Evolutionary conservation across 164 flowering plant genomes (phyloP).

Genomic region (Buxus sempervirens): DNA sequence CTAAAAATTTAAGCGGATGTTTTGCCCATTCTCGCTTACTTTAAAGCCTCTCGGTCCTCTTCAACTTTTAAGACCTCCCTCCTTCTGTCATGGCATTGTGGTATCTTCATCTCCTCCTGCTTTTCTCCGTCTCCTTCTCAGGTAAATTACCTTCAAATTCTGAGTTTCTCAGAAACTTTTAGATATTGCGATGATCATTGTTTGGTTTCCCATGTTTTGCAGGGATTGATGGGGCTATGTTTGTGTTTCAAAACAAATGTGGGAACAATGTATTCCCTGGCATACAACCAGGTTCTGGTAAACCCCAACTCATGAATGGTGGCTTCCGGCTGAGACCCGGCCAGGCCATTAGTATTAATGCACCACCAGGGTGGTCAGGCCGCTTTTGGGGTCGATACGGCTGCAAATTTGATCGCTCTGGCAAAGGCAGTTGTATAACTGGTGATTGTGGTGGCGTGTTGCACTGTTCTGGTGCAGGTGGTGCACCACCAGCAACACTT

Average conservation of each 20-base stretch:
- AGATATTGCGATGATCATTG: not conserved
- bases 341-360: slow-evolving; percentile 5
- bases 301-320: slow-evolving; percentile 24
- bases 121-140: not conserved
- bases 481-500: slow-evolving; percentile 39
- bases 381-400: slow-evolving; percentile 40
- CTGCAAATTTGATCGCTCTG: slow-evolving; percentile 31
- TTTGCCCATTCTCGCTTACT: no score
- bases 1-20: no score
- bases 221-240: slow-evolving; percentile 28
- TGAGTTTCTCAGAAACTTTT: not conserved
- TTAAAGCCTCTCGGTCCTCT: not conserved
- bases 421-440: slow-evolving; percentile 31
- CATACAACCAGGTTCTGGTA: slow-evolving; percentile 33
- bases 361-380: slow-evolving; percentile 43
- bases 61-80: not conserved
- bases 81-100: slow-evolving; percentile 2
- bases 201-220: slow-evolving; percentile 2
- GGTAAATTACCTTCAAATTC: slow-evolving; percentile 1
- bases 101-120: slow-evolving; percentile 3
- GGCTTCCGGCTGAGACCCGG: slow-evolving; percentile 33
- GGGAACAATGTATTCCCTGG: slow-evolving; percentile 40
- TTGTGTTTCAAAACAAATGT: slow-evolving; percentile 39
- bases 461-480: slow-evolving; percentile 40
- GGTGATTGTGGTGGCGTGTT: slow-evolving; percentile 43